Conservation (phyloP, 192 early-diverging fungal species). For the Coemansia guatemalensis region DNA sequence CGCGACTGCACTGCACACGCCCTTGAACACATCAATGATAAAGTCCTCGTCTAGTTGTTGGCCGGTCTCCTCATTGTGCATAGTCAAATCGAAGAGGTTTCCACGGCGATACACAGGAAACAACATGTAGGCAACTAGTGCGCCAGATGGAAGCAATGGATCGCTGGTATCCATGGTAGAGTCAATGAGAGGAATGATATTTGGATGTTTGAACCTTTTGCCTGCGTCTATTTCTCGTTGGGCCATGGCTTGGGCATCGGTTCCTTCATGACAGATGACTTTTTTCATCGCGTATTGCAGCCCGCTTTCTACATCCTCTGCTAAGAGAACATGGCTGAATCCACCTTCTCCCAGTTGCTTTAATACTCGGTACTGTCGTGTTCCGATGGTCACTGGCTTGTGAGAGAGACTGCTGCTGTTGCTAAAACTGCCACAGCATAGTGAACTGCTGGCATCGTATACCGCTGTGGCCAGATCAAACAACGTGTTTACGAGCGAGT, state of each 20-base stretch:
- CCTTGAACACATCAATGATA: slow-evolving; percentile 59
- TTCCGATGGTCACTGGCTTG: slow-evolving; percentile 56
- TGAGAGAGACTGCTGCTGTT: not conserved
- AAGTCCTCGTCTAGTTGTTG: slow-evolving; percentile 57
- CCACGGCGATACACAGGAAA: slow-evolving; percentile 65
- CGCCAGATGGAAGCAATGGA: slow-evolving; percentile 7
- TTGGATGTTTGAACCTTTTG: slow-evolving; percentile 60
- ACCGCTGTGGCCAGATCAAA: not conserved
- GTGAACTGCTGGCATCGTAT: not conserved
- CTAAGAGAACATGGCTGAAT: slow-evolving; percentile 70
- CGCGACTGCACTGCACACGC: slow-evolving; percentile 60
- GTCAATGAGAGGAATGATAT: slow-evolving; percentile 60
- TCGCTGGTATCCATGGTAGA: not conserved
- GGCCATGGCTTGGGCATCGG: slow-evolving; percentile 60
- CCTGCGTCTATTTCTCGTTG: slow-evolving; percentile 71
- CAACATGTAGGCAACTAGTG: slow-evolving; percentile 65
- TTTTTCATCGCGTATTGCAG: slow-evolving; percentile 66
- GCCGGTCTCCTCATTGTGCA: slow-evolving; percentile 52
- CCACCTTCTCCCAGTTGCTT: slow-evolving; percentile 72
- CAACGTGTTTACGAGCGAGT: not conserved
- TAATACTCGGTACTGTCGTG: slow-evolving; percentile 58
- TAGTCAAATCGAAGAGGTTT: slow-evolving; percentile 59
- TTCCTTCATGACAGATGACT: slow-evolving; percentile 63
- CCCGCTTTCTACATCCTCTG: slow-evolving; percentile 53
- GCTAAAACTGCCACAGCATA: slow-evolving; percentile 43